Evolutionary conservation across 78 protist genomes (phyloP).

Genomic region (slime mould (Dictyostelium discoideum)): DNA sequence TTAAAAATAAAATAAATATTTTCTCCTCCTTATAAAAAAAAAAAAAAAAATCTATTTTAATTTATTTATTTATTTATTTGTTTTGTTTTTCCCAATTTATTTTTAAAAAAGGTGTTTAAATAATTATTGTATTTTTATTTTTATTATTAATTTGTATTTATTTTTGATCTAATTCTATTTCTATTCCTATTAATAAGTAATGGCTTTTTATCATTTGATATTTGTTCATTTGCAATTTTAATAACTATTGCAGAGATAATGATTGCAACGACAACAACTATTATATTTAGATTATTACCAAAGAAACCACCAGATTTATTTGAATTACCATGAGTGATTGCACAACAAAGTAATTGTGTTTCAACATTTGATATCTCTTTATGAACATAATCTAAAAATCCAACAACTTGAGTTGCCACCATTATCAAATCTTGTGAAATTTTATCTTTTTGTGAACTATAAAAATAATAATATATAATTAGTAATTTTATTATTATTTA

Average conservation of each 20-base stretch:
- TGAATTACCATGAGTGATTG: background rate
- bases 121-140: background rate
- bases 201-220: background rate
- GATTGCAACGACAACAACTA: background rate
- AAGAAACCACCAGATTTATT: background rate
- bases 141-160: background rate
- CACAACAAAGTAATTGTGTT: conserved; percentile 50
- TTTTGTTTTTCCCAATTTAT: background rate
- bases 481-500: too few species aligned
- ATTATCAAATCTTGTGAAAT: conserved; percentile 14
- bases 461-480: background rate
- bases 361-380: conserved; percentile 35
- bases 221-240: background rate
- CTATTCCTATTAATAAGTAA: background rate
- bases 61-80: background rate
- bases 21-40: background rate
- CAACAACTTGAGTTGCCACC: conserved; percentile 8
- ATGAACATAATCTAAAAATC: conserved; percentile 55
- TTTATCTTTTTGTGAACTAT: conserved; percentile 15
- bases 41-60: background rate
- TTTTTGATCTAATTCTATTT: background rate
- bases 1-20: background rate
- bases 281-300: background rate
- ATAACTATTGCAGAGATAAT: background rate
- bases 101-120: background rate